These are phyloP conservation scores for Ophiocordyceps camponoti-rufipedis DNA, from an alignment of 2,329 filamentous ascomycete species.

Conservation along the genomic window DNA sequence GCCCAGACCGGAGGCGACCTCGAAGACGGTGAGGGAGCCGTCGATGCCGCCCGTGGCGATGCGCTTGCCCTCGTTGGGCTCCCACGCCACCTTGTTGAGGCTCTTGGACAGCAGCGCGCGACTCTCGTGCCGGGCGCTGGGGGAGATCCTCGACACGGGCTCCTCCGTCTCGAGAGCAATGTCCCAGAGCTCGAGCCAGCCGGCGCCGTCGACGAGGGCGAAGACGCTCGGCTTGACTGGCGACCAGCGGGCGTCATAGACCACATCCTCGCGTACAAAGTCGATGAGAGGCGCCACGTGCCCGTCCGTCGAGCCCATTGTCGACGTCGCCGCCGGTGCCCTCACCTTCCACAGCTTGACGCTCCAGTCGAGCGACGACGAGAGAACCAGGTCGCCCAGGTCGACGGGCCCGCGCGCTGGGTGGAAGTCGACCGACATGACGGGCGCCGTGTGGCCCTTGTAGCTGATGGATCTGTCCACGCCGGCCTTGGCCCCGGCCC, in stretches of 20 bases:
- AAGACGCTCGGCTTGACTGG: constrained; percentile 90
- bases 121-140: constrained; percentile 46
- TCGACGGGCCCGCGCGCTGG: constrained; percentile 84
- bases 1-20: constrained; percentile 66
- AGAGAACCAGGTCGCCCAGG: constrained; percentile 81
- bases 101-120: constrained; percentile 61
- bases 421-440: constrained; percentile 94
- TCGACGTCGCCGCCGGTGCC: constrained; percentile 55
- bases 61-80: constrained; percentile 69
- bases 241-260: constrained; percentile 93
- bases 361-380: constrained; percentile 89
- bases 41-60: constrained; percentile 86
- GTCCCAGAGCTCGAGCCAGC: constrained; percentile 88
- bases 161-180: constrained; percentile 85
- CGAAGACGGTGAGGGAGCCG: constrained; percentile 78
- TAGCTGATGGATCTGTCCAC: constrained; percentile 82
- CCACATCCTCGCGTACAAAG: constrained; percentile 84
- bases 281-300: constrained; percentile 62
- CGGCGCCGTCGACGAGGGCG: constrained; percentile 82
- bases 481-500: constrained; percentile 89
- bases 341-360: constrained; percentile 94
- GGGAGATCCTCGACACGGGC: constrained; percentile 63
- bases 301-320: constrained; percentile 31
- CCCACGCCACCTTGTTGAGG: constrained; percentile 90
- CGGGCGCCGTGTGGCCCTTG: constrained; percentile 75